Conservation (phyloP, 2,329 filamentous ascomycete genomes). For the Xylariaceae sp. region DNA sequence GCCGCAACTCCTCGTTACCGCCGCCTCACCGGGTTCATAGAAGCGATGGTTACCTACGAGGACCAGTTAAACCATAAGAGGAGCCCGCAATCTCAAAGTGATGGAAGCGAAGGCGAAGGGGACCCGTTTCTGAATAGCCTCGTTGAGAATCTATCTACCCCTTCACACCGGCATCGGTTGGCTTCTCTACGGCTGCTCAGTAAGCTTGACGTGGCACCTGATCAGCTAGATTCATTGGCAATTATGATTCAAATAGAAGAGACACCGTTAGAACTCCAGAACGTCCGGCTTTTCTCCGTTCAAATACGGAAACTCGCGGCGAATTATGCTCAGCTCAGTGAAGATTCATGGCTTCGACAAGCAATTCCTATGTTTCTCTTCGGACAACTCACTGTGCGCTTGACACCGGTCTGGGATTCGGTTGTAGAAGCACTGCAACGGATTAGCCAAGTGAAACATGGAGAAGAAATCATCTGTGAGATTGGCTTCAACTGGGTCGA, state of each 20-base stretch:
- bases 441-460: constrained; percentile 69
- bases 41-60: constrained; percentile 63
- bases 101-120: constrained; percentile 56
- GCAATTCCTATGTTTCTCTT: constrained; percentile 84
- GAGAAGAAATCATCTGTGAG: constrained; percentile 72
- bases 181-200: constrained; percentile 73
- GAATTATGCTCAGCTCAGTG: constrained; percentile 61
- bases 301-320: constrained; percentile 77
- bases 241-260: constrained; percentile 80
- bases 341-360: constrained; percentile 66
- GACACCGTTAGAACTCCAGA: constrained; percentile 75
- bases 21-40: constrained; percentile 66
- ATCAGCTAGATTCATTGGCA: constrained; percentile 55
- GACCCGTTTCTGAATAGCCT: constrained; percentile 67
- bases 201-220: constrained; percentile 55
- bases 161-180: constrained; percentile 74
- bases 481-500: constrained; percentile 80
- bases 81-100: constrained; percentile 34
- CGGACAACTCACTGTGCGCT: constrained; percentile 82
- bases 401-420: constrained; percentile 88
- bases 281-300: constrained; percentile 78
- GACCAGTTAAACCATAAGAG: constrained; percentile 30
- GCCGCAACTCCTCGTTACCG: constrained; percentile 68
- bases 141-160: constrained; percentile 72
- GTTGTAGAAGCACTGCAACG: constrained; percentile 74